These are phyloP conservation scores for Hura crepitans DNA, from an alignment of 441 rosid species.

Conservation along the genomic window DNA sequence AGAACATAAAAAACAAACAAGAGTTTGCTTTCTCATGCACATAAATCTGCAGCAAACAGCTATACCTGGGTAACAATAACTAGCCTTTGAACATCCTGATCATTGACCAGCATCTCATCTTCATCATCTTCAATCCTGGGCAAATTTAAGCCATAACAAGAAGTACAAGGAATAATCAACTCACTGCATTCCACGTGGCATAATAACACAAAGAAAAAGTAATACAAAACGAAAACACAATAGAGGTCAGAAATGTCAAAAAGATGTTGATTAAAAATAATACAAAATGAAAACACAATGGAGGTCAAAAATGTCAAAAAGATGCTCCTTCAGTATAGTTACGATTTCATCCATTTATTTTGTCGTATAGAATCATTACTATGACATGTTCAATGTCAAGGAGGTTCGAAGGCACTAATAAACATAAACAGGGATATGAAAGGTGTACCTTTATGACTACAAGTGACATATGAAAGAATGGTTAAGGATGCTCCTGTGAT, in stretches of 20 bases:
- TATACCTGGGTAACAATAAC: slow-evolving; percentile 94
- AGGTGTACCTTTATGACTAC: background rate
- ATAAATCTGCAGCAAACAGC: background rate
- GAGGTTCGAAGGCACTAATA: background rate
- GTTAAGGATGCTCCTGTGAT: background rate
- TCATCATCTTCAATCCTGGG: slow-evolving; percentile 77
- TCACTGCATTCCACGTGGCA: background rate
- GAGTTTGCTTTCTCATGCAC: slow-evolving; percentile 1
- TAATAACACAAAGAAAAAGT: background rate
- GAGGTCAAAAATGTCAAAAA: background rate
- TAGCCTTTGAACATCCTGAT: slow-evolving; percentile 87
- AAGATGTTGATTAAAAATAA: background rate
- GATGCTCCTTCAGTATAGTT: background rate
- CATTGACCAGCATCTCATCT: slow-evolving; percentile 59
- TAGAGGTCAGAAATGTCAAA: background rate
- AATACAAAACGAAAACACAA: background rate
- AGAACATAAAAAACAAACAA: background rate
- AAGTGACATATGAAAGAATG: background rate
- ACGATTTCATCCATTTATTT: background rate
- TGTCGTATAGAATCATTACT: background rate
- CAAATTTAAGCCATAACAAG: slow-evolving; percentile 2
- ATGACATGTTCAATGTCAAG: background rate
- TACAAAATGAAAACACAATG: background rate
- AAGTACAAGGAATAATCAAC: slow-evolving; percentile 6
- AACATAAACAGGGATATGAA: background rate